Percentiles rank a stretch among this genome's conserved stretches.
phyloP scores from a whole-genome alignment of 2,329 filamentous ascomycete genomes.

The Calonectria multiphialidica region DNA sequence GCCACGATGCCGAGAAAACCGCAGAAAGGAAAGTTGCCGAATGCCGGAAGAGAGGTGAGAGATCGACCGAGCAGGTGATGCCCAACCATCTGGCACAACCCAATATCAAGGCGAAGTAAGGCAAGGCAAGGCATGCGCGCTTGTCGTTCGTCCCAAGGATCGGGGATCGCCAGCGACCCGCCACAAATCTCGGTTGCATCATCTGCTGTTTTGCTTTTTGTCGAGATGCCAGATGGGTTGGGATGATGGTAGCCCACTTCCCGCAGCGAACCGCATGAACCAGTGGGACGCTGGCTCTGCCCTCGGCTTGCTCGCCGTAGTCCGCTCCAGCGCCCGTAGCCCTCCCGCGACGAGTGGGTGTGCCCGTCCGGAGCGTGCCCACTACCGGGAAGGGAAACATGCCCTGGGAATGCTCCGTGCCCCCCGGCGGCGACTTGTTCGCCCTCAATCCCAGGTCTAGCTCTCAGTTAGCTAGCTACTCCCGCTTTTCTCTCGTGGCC shows the following conservation, averaged over 20 bases:
- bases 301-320: slow-evolving; percentile 8
- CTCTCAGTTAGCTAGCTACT: background rate
- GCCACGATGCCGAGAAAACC: background rate
- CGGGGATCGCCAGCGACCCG: slow-evolving; percentile 12
- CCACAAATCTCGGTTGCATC: slow-evolving; percentile 17
- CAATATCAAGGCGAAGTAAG: background rate
- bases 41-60: background rate
- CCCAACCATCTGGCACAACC: background rate
- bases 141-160: background rate
- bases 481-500: background rate
- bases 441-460: background rate
- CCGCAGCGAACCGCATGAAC: slow-evolving; percentile 22
- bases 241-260: slow-evolving; percentile 20
- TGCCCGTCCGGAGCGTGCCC: background rate
- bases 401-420: background rate
- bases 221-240: slow-evolving; percentile 6
- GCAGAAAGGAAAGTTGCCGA: background rate
- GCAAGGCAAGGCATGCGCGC: background rate
- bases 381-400: background rate
- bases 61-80: background rate
- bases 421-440: background rate
- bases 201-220: slow-evolving; percentile 4
- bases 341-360: slow-evolving; percentile 3
- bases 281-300: slow-evolving; percentile 10
- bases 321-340: background rate